A percentile compares a stretch with the other conserved stretches of the same genome.
Conservation (phyloP, 2,329 filamentous ascomycete species). For the Fusarium sp. region DNA sequence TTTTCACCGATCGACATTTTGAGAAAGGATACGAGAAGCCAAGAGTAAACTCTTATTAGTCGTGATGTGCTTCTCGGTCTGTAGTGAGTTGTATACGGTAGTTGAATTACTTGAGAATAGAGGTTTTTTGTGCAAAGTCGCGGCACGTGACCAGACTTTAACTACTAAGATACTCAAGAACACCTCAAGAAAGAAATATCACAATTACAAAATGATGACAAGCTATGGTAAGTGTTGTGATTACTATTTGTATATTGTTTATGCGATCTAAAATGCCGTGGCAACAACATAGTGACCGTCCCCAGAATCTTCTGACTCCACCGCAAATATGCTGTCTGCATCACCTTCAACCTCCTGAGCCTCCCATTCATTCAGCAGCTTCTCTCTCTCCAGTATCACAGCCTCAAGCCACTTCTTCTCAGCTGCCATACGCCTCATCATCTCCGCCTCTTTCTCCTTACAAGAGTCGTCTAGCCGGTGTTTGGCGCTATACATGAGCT, state of each 20-base stretch:
- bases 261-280: neutral
- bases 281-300: constrained; percentile 7
- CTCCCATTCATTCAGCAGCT: constrained; percentile 55
- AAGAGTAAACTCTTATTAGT: neutral
- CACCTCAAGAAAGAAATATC: neutral
- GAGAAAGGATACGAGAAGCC: neutral
- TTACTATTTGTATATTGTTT: neutral
- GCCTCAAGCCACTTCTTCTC: constrained; percentile 60
- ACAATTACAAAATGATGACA: neutral
- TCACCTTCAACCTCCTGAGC: constrained; percentile 55
- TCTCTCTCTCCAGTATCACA: constrained; percentile 56
- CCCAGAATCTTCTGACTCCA: constrained; percentile 24
- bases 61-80: neutral
- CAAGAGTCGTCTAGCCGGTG: constrained; percentile 44
- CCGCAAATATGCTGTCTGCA: constrained; percentile 47
- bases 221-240: neutral
- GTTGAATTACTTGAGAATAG: constrained; percentile 3
- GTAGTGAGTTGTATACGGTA: neutral
- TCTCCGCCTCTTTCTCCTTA: constrained; percentile 46
- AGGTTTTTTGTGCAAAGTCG: constrained; percentile 34
- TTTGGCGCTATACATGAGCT: constrained; percentile 55
- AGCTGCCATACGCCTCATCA: constrained; percentile 49
- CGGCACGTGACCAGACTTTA: constrained; percentile 25
- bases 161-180: neutral
- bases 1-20: constrained; percentile 31